Evolutionary conservation across 1,284 basidiomycete genomes (phyloP).

Genomic region (Lignosus rhinocerotis): DNA sequence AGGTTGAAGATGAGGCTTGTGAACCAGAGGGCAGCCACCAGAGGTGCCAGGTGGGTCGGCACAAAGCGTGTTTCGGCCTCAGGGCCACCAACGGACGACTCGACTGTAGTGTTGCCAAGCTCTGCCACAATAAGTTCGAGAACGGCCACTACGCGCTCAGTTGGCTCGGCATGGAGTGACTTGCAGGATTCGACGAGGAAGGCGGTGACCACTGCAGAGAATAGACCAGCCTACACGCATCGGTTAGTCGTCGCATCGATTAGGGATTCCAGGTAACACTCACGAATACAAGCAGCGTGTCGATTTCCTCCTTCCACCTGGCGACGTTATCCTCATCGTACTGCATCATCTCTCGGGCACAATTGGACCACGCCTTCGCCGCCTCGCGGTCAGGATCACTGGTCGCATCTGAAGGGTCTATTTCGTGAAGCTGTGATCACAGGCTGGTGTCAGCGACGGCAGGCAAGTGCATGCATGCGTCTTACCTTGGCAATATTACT

Average conservation of each 20-base stretch:
- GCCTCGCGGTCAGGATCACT: neutral
- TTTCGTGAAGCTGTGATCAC: neutral
- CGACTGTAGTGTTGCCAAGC: neutral
- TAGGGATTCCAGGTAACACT: neutral
- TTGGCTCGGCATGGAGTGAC: slow-evolving; percentile 2
- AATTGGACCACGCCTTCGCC: slow-evolving; percentile 3
- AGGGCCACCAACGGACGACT: neutral
- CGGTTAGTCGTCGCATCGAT: too few species aligned
- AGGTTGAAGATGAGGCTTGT: slow-evolving; percentile 3
- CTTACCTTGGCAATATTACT: too few species aligned
- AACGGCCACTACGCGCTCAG: neutral
- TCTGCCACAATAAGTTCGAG: slow-evolving; percentile 2
- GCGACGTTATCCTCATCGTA: slow-evolving; percentile 3
- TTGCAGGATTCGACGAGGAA: slow-evolving; percentile 7
- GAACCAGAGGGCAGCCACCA: slow-evolving; percentile 6
- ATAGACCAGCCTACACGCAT: slow-evolving; percentile 3
- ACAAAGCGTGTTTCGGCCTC: slow-evolving; percentile 1
- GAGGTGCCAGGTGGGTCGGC: neutral
- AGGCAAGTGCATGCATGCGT: too few species aligned
- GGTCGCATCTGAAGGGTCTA: neutral
- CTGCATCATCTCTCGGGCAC: slow-evolving; percentile 5
- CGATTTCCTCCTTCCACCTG: slow-evolving; percentile 10
- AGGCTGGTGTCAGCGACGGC: too few species aligned
- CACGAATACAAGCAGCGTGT: slow-evolving; percentile 9
- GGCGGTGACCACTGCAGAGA: slow-evolving; percentile 11